phyloP scores from a whole-genome alignment of 2,329 filamentous ascomycete species.

The Scedosporium aurantiacum region DNA sequence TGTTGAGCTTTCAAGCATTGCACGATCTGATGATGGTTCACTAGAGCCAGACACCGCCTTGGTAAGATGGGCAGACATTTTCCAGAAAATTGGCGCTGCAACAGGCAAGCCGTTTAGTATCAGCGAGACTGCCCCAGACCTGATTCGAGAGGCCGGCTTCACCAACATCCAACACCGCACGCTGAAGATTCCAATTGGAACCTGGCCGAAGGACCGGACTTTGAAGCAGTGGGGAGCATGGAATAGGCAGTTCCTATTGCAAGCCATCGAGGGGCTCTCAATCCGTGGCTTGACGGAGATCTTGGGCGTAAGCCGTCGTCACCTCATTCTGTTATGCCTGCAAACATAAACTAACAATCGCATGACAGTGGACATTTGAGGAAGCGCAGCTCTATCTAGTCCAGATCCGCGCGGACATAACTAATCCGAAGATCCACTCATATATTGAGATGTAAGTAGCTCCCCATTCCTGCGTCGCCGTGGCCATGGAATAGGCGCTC shows the following conservation, averaged over 20 bases:
- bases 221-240: conserved; percentile 17
- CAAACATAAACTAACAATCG: neutral
- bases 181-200: conserved; percentile 11
- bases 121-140: neutral
- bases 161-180: neutral
- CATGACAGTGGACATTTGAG: conserved; percentile 8
- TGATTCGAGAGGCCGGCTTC: conserved; percentile 13
- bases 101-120: conserved; percentile 14
- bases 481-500: neutral
- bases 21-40: conserved; percentile 16
- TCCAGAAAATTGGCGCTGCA: conserved; percentile 11
- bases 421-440: conserved; percentile 20
- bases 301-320: neutral
- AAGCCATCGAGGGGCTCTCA: conserved; percentile 15
- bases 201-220: conserved; percentile 20
- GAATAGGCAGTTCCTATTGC: conserved; percentile 16
- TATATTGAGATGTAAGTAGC: conserved; percentile 13
- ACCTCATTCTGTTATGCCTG: neutral
- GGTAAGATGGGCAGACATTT: conserved; percentile 11
- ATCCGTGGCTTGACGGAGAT: conserved; percentile 14
- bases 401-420: conserved; percentile 19
- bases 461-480: neutral
- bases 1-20: conserved; percentile 9
- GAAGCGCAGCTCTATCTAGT: conserved; percentile 23
- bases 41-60: conserved; percentile 11